phyloP scores from a whole-genome alignment of 495 filamentous ascomycete species.

The Xylaria flabelliformis region DNA sequence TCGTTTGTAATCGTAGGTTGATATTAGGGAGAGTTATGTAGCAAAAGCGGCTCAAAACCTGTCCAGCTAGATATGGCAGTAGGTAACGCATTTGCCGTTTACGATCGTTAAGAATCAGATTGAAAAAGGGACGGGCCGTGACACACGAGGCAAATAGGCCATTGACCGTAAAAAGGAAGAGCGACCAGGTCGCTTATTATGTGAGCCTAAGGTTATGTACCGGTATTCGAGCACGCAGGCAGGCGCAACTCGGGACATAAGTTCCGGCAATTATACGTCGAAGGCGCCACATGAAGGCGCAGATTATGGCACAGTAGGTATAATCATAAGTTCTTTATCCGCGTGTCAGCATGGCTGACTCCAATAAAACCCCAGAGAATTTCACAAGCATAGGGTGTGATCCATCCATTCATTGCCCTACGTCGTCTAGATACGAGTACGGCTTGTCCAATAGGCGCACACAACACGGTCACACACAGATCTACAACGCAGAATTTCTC shows the following conservation, averaged over 20 bases:
- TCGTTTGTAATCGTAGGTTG: slow-evolving; percentile 14
- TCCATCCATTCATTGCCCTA: slow-evolving; percentile 18
- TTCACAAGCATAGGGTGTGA: slow-evolving; percentile 20
- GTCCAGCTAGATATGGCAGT: not conserved
- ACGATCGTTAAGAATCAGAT: not conserved
- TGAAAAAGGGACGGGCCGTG: not conserved
- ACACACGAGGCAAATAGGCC: not conserved
- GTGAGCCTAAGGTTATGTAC: slow-evolving; percentile 7
- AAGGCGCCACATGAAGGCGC: not conserved
- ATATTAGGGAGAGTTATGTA: slow-evolving; percentile 8
- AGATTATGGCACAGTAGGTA: not conserved
- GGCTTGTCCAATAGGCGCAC: slow-evolving; percentile 36
- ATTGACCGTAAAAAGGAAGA: not conserved
- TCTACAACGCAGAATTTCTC: not conserved
- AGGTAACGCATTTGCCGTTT: not conserved
- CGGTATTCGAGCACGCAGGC: not conserved
- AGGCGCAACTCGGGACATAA: not conserved
- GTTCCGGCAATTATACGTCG: not conserved
- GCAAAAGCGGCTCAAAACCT: slow-evolving; percentile 11
- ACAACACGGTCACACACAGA: slow-evolving; percentile 5
- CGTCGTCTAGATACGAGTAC: slow-evolving; percentile 29
- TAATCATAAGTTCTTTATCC: not conserved
- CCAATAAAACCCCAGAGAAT: slow-evolving; percentile 5
- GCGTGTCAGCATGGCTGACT: not conserved
- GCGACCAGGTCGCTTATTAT: not conserved